A percentile compares a stretch with the other conserved stretches of the same genome.
Evolutionary conservation across 1,284 basidiomycete species (phyloP).

Genomic region (Gastroboletus turbinatus): DNA sequence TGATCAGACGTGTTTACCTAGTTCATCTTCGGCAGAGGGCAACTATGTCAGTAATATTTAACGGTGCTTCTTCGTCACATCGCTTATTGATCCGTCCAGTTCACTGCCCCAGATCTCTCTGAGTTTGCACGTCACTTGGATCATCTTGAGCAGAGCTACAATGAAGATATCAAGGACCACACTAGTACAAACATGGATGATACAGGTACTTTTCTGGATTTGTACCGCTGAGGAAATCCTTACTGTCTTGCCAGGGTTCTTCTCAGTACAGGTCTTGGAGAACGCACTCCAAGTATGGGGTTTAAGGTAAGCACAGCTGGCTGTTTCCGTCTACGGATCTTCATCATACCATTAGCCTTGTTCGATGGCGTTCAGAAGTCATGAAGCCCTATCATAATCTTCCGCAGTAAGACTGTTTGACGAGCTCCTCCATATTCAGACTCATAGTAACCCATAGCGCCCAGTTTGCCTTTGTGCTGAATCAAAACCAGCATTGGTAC

Average conservation of each 20-base stretch:
- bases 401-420: slow-evolving; percentile 64
- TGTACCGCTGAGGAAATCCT: not conserved
- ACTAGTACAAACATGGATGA: slow-evolving; percentile 86
- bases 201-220: slow-evolving; percentile 48
- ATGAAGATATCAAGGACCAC: slow-evolving; percentile 44
- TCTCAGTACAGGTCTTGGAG: slow-evolving; percentile 82
- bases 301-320: slow-evolving; percentile 52
- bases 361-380: slow-evolving; percentile 82
- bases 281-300: slow-evolving; percentile 83
- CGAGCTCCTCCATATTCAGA: slow-evolving; percentile 7
- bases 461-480: slow-evolving; percentile 87
- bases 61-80: not conserved
- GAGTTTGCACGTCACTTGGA: slow-evolving; percentile 74
- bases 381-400: slow-evolving; percentile 75
- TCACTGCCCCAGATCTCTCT: slow-evolving; percentile 84
- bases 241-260: slow-evolving; percentile 60
- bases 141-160: slow-evolving; percentile 57
- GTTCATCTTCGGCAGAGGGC: slow-evolving; percentile 50
- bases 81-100: slow-evolving; percentile 46
- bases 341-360: slow-evolving; percentile 46
- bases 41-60: slow-evolving; percentile 54
- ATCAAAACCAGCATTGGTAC: slow-evolving; percentile 88
- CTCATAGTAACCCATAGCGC: slow-evolving; percentile 45
- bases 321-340: not conserved
- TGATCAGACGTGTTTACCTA: slow-evolving; percentile 8